These are phyloP conservation scores for Galeopsis tetrahit DNA, from an alignment of 257 asterid species.

Conservation along the genomic window DNA sequence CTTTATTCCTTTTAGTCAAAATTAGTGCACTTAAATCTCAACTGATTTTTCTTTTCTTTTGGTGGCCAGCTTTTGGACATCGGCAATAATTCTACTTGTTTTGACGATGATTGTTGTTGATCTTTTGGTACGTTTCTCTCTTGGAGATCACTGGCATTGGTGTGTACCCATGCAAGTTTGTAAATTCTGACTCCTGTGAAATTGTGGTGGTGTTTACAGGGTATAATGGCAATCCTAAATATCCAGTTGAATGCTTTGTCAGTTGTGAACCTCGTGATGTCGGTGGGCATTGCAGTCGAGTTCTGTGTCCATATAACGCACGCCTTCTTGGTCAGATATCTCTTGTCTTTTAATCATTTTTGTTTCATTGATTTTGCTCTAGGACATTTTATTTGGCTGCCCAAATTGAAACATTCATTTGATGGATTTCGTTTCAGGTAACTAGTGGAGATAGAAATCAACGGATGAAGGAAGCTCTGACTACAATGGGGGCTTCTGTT, in stretches of 20 bases:
- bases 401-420: background rate
- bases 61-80: constrained; percentile 84
- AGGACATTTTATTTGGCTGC: background rate
- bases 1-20: constrained; percentile 20
- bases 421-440: constrained; percentile 53
- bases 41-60: constrained; percentile 12
- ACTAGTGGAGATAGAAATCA: constrained; percentile 90
- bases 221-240: constrained; percentile 86
- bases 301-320: constrained; percentile 97
- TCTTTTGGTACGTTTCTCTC: constrained; percentile 67
- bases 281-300: constrained; percentile 97
- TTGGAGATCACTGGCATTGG: constrained; percentile 4
- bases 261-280: constrained; percentile 96
- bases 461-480: constrained; percentile 87
- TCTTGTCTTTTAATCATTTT: constrained; percentile 13
- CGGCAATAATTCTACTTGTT: constrained; percentile 88
- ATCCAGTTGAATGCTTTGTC: constrained; percentile 95
- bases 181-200: constrained; percentile 20
- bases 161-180: background rate
- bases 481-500: constrained; percentile 99
- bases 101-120: constrained; percentile 89
- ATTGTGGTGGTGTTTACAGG: constrained; percentile 52
- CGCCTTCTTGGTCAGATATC: constrained; percentile 92
- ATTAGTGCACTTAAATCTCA: constrained; percentile 20
- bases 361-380: background rate